A percentile compares a stretch with the other conserved stretches of the same genome.
phyloP scores from a whole-genome alignment of 371 early-diverging fungal species.

The Synchytrium microbalum region DNA sequence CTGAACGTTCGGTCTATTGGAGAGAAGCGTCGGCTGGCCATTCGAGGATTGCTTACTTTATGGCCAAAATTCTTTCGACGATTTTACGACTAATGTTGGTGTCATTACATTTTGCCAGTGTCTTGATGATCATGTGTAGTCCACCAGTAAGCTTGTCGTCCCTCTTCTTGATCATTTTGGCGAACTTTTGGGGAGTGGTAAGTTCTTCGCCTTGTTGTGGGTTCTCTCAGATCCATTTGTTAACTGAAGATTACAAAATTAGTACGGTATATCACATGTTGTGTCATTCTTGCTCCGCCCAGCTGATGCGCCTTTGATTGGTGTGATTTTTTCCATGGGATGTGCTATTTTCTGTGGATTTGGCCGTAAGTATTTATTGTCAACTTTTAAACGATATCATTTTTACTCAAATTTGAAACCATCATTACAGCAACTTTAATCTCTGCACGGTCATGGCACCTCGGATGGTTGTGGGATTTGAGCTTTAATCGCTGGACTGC shows the following conservation, averaged over 20 bases:
- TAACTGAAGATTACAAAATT: no score
- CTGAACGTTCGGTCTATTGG: constrained; percentile 46
- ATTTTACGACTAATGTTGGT: not conserved
- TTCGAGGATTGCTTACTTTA: constrained; percentile 1
- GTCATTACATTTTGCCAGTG: not conserved
- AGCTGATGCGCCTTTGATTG: constrained; percentile 29
- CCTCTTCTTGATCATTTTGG: not conserved
- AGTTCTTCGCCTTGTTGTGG: no score
- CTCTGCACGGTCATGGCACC: no score
- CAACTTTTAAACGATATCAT: no score
- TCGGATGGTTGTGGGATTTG: constrained; percentile 11
- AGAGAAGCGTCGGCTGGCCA: constrained; percentile 35
- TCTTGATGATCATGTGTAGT: not conserved
- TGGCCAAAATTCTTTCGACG: constrained; percentile 1
- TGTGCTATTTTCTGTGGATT: constrained; percentile 38
- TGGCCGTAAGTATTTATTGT: constrained; percentile 30
- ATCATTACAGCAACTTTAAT: no score
- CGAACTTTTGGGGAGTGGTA: not conserved
- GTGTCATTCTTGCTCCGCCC: constrained; percentile 28
- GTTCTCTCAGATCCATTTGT: no score
- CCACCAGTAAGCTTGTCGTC: not conserved
- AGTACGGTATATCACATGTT: constrained; percentile 33
- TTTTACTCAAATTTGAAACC: no score
- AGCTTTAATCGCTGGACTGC: constrained; percentile 37
- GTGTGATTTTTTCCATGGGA: constrained; percentile 29